These are phyloP conservation scores for Mycena olivaceomarginata DNA, from an alignment of 768 basidiomycete species.

Conservation along the genomic window DNA sequence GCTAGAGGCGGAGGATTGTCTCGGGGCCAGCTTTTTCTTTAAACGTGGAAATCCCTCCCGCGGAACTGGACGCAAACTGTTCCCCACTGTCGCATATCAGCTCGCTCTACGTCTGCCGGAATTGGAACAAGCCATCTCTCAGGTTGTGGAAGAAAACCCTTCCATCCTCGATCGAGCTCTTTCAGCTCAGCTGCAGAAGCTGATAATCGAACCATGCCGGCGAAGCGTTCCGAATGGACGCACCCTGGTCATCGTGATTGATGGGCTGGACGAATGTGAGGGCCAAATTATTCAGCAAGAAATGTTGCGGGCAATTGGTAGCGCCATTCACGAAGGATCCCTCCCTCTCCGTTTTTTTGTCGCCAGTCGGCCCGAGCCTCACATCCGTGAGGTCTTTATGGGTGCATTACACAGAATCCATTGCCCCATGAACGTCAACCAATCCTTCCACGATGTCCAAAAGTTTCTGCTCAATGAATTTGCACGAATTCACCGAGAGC, in stretches of 20 bases:
- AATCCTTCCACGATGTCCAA: not conserved
- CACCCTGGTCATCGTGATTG: no score
- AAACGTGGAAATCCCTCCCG: not conserved
- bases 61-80: not conserved
- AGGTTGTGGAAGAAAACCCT: not conserved
- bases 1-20: not conserved
- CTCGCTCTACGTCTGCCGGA: not conserved
- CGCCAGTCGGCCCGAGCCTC: slow-evolving; percentile 20
- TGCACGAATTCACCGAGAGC: not conserved
- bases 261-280: slow-evolving; percentile 9
- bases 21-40: no score
- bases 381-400: not conserved
- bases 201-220: no score
- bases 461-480: slow-evolving; percentile 12
- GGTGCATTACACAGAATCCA: not conserved
- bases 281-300: not conserved
- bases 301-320: not conserved
- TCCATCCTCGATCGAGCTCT: not conserved
- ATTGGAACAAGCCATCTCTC: not conserved
- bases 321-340: no score
- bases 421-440: not conserved
- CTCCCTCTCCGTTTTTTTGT: slow-evolving; percentile 2
- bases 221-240: no score
- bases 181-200: not conserved
- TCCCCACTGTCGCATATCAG: slow-evolving; percentile 16